These are phyloP conservation scores for Lactifluus rugatus DNA, from an alignment of 768 basidiomycete species.

Conservation along the genomic window DNA sequence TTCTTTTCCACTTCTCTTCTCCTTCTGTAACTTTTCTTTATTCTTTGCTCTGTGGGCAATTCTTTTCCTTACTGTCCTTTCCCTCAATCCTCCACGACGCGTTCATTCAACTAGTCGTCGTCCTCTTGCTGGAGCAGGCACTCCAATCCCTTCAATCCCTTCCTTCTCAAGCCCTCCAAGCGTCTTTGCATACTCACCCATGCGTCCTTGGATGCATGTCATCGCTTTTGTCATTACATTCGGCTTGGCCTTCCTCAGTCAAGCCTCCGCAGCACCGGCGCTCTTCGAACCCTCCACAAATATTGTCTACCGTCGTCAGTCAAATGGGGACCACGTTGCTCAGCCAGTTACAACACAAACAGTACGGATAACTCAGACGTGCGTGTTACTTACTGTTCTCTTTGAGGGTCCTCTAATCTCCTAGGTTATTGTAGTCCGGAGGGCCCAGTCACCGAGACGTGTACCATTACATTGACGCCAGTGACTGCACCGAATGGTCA, in stretches of 20 bases:
- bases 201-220: conserved; percentile 21
- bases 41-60: conserved; percentile 29
- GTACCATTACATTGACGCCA: conserved; percentile 30
- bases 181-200: conserved; percentile 20
- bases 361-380: conserved; percentile 32
- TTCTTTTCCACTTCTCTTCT: not conserved
- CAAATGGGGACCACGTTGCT: conserved; percentile 21
- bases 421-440: conserved; percentile 13
- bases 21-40: not conserved
- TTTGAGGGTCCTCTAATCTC: not conserved
- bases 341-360: conserved; percentile 31
- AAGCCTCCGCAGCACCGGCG: not conserved
- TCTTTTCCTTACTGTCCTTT: conserved; percentile 22
- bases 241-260: not conserved
- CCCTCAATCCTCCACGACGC: conserved; percentile 21
- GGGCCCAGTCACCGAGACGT: conserved; percentile 30
- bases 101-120: conserved; percentile 20
- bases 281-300: not conserved
- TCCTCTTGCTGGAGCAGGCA: conserved; percentile 31
- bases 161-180: conserved; percentile 8
- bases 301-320: conserved; percentile 16
- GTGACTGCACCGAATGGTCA: conserved; percentile 25
- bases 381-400: conserved; percentile 21
- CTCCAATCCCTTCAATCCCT: conserved; percentile 26
- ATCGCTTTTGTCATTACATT: not conserved